Base-by-base conservation (phyloP, 441 rosid species). In the Manihot esculenta region DNA sequence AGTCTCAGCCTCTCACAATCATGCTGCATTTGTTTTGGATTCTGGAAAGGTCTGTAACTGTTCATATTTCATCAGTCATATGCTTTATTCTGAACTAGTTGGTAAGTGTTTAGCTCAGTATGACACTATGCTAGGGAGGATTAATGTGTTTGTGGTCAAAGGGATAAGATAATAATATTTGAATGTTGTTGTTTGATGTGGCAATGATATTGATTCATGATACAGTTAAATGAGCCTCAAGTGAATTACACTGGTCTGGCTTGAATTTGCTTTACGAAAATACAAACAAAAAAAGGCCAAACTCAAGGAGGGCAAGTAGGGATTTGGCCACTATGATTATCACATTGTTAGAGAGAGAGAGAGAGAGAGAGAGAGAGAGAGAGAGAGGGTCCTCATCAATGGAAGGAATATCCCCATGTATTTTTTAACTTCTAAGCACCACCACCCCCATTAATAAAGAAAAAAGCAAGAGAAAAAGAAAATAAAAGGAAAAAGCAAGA, bases 1-100 rank as follows among this genome's bases (percentile, higher is more conserved):
- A 76, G 93, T 92, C 73, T 94, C 99, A 62, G 99, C 99, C 58
- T 86, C 96, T 71, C 90, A 92, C 56, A 86, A 92, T 76, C 99
- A 94, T 77, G 90, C 96, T 75, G 97, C 97, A 79, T 94, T 92
- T 14, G 79, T 92, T 64, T 76, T 83, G 88, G 83, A 85, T 75
- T 90, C 97, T 63, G 99, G 97, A 84, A 90, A 92, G 97, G 99
- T 94, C 73, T 73, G 88, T 77, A 64, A 59, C 74, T 75, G 24
- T n/a, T 68, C 54, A 24, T 41, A 21, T 56, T 62, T 47, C 44
- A 42, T 35, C 45, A 23, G 38, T 18, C 5, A 17, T 69, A 8
- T 63, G 47, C 35, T 45, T 64, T 55, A 8, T 54, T 33, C 14
- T 58, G 45, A 48, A 24, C 21, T 50, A 68, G 26, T 47, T 60